A percentile compares a stretch with the other conserved stretches of the same genome.
Evolutionary conservation across 306 rosid genomes (phyloP).

Genomic region (Cucurbita argyrosperma): DNA sequence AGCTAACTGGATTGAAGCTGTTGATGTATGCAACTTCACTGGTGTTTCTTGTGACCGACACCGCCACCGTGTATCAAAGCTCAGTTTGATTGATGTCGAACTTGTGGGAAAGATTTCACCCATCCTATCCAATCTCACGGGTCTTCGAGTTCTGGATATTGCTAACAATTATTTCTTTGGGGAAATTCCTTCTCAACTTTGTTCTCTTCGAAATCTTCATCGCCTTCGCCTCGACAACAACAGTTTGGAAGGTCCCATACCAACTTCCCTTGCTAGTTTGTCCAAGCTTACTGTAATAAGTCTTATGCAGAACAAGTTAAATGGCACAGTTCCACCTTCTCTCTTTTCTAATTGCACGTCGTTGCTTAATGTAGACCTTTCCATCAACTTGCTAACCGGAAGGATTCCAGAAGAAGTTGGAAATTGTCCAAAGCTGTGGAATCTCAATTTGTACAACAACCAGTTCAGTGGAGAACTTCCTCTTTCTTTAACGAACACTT

Average conservation of each 20-base stretch:
- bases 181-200: slow-evolving; percentile 30
- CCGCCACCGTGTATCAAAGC: slow-evolving; percentile 26
- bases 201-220: slow-evolving; percentile 27
- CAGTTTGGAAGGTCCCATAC: slow-evolving; percentile 35
- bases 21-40: slow-evolving; percentile 39
- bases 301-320: slow-evolving; percentile 18
- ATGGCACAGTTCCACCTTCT: slow-evolving; percentile 34
- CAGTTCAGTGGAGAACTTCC: slow-evolving; percentile 48
- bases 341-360: slow-evolving; percentile 46
- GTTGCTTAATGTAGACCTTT: slow-evolving; percentile 28
- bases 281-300: slow-evolving; percentile 18
- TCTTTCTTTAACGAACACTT: slow-evolving; percentile 19
- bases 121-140: slow-evolving; percentile 50
- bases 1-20: slow-evolving; percentile 40
- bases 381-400: slow-evolving; percentile 37
- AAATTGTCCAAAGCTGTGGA: slow-evolving; percentile 39
- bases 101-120: slow-evolving; percentile 49
- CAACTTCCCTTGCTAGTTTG: slow-evolving; percentile 30
- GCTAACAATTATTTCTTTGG: slow-evolving; percentile 27
- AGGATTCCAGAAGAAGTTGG: slow-evolving; percentile 46
- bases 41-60: slow-evolving; percentile 29
- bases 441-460: slow-evolving; percentile 43
- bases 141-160: slow-evolving; percentile 25
- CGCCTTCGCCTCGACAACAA: slow-evolving; percentile 26
- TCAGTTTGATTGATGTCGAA: slow-evolving; percentile 10